Percentiles rank a stretch among this genome's conserved stretches.
Conservation (phyloP, 108 stramenopile species). For the Cyclotella atomus region DNA sequence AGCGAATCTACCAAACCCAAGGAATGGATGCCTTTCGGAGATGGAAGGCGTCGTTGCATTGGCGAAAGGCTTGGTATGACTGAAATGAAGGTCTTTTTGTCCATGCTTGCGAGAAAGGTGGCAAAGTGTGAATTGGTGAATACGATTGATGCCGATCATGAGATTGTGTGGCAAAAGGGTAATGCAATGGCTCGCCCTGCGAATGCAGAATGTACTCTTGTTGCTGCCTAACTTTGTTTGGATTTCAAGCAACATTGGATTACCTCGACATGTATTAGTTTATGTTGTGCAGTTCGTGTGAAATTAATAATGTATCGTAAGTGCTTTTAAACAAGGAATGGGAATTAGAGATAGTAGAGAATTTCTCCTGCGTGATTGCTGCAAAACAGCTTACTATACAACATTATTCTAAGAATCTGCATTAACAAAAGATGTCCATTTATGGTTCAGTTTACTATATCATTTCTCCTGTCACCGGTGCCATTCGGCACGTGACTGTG, state of each 20-base stretch:
- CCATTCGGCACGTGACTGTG: background rate
- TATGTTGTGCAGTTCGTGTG: too few relatives aligned
- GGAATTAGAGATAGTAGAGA: too few relatives aligned
- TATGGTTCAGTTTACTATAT: background rate
- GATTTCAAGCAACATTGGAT: too few relatives aligned
- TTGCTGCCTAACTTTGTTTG: background rate
- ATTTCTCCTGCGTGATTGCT: too few relatives aligned
- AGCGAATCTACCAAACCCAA: conserved; percentile 19
- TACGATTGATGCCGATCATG: background rate
- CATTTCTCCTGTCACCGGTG: background rate
- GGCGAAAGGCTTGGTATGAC: conserved; percentile 45
- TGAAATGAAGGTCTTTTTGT: conserved; percentile 63
- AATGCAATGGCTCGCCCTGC: conserved; percentile 24
- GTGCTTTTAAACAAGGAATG: too few relatives aligned
- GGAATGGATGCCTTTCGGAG: conserved; percentile 58
- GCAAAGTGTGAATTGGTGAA: conserved; percentile 33
- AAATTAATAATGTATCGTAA: too few relatives aligned
- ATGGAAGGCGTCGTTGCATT: conserved; percentile 56
- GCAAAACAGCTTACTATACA: too few relatives aligned
- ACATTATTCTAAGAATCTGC: background rate
- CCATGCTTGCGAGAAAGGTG: conserved; percentile 54
- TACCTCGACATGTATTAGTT: too few relatives aligned
- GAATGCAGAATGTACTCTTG: conserved; percentile 9
- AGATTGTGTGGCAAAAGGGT: conserved; percentile 14
- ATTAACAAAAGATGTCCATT: too few relatives aligned